Conservation (phyloP, 225 moss, liverwort and hornwort genomes). For the Pseudisothecium myosuroides region DNA sequence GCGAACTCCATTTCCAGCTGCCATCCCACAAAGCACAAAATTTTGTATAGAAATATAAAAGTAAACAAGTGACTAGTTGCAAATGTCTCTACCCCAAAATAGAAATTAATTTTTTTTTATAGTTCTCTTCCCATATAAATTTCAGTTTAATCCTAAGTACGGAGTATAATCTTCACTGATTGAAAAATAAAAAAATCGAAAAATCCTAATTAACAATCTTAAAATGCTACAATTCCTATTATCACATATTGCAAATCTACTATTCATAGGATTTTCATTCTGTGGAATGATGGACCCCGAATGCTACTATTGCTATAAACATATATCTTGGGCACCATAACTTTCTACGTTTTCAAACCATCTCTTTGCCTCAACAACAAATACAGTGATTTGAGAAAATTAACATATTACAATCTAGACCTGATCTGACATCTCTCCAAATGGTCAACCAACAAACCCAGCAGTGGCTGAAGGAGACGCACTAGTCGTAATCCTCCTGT, state of each 20-base stretch:
- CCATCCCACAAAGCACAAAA: background rate
- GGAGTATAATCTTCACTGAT: background rate
- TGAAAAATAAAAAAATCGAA: background rate
- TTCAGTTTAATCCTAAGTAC: background rate
- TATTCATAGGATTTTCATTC: background rate
- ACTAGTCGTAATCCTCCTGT: background rate
- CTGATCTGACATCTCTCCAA: background rate
- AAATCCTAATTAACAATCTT: background rate
- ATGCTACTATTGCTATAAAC: background rate
- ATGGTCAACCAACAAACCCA: background rate
- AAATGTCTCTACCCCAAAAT: background rate
- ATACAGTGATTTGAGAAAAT: background rate
- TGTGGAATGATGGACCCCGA: background rate
- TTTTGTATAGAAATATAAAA: background rate
- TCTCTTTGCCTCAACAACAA: background rate
- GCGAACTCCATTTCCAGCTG: slow-evolving; percentile 75
- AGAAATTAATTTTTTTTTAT: background rate
- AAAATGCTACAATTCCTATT: background rate
- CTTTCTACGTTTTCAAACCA: background rate
- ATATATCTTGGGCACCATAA: background rate
- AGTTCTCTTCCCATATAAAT: background rate
- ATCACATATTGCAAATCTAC: background rate
- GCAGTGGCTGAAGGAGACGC: background rate
- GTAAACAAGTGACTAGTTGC: background rate
- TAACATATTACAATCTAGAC: background rate